These are phyloP conservation scores for Nematodospora valgi DNA, from an alignment of 805 yeast genomes.

Conservation along the genomic window DNA sequence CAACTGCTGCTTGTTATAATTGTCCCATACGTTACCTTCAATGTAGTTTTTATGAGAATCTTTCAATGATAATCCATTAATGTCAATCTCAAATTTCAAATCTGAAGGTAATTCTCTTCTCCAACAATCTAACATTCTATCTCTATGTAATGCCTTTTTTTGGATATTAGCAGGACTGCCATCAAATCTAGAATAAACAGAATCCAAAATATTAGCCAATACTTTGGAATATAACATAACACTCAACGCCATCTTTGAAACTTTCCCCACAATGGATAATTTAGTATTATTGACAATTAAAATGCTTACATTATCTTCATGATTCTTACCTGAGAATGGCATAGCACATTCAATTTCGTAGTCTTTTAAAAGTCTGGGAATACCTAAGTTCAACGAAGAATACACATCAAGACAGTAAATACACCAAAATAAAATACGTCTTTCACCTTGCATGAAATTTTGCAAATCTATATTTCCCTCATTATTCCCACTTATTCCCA, in stretches of 20 bases:
- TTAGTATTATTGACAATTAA: conserved; percentile 57
- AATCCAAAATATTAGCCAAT: conserved; percentile 68
- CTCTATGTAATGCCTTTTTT: conserved; percentile 34
- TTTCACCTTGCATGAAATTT: conserved; percentile 72
- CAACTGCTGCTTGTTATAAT: conserved; percentile 43
- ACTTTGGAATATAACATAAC: conserved; percentile 69
- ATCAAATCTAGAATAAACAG: conserved; percentile 61
- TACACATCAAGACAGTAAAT: conserved; percentile 74
- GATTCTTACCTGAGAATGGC: conserved; percentile 56
- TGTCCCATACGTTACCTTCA: conserved; percentile 18
- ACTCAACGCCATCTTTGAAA: conserved; percentile 57
- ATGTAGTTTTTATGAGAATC: conserved; percentile 12
- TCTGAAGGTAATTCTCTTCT: conserved; percentile 61
- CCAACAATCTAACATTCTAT: conserved; percentile 78
- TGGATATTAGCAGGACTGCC: conserved; percentile 21
- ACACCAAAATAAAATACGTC: conserved; percentile 84
- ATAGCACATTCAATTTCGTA: conserved; percentile 82
- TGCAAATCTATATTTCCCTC: conserved; percentile 19
- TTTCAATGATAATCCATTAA: conserved; percentile 46
- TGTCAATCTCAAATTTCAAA: conserved; percentile 62
- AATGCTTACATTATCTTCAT: conserved; percentile 48
- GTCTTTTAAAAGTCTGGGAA: conserved; percentile 76
- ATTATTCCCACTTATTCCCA: conserved; percentile 50
- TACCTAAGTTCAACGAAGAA: conserved; percentile 72
- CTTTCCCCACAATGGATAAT: conserved; percentile 67